Base-by-base conservation (phyloP, 352 stramenopile species). In the Globisporangium nagaii region DNA sequence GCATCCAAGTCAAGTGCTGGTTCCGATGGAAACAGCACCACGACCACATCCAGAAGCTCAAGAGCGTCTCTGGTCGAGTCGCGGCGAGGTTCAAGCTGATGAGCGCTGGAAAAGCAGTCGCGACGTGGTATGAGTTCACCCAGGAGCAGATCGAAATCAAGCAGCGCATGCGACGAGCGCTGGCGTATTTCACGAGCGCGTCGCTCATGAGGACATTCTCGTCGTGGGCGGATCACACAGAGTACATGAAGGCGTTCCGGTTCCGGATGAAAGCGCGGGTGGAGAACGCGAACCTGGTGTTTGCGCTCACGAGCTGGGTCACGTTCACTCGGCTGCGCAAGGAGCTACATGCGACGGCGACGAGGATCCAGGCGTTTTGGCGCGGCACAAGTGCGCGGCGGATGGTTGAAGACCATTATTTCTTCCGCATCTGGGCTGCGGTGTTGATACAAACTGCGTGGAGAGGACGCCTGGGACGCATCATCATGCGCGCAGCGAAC, bases 381-480 rank as follows among this genome's bases (percentile, higher is more conserved):
- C 77, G 83, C 10, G 80, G 83, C 2, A 49, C 73, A 7, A 11
- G 57, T 1, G 54, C 62, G 24, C 73, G 83, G 1, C 73, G 79
- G 0, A 34, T 56, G 2, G 53, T 73, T 5, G 83, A 93, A 64
- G 73, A 93, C 43, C 51, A 73, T 20, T 89, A 73, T 64, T 86
- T 77, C 9, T 69, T 69, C 19, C 54, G 62, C 19, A 48, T 88
- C 1, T 93, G 83, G 83, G 83, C 83, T 0, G 58, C 68, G 0
- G 69, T 90, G 15, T 50, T 86, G n/a, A 77, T 90, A 28, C 80
- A 93, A 39, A 89, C 68, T 5, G 71, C 73, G 5, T 93, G 80
- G 80, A 71, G 83, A 10, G 68, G 77, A 10, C 62, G 80, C 1
- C 56, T 93, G n/a, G 73, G 66, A 0, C 68, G 68, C 30, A 58